phyloP scores from a whole-genome alignment of 805 yeast species.

The Pichia eremophila region DNA sequence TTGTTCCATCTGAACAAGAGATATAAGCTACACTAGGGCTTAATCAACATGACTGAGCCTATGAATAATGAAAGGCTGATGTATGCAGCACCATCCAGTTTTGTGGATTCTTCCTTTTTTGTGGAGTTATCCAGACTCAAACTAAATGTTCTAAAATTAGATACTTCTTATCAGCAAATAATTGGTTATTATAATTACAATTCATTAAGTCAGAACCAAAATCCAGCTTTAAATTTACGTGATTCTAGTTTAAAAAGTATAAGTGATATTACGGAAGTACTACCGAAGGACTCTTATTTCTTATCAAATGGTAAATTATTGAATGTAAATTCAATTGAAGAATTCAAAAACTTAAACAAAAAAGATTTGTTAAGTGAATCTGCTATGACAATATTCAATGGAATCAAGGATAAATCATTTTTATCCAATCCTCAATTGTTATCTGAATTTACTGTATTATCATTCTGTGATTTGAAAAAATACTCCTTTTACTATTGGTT shows the following conservation, averaged over 20 bases:
- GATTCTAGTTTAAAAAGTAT: slow-evolving; percentile 1
- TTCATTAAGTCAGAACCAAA: slow-evolving; percentile 22
- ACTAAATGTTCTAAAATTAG: slow-evolving; percentile 62
- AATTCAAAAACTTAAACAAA: slow-evolving; percentile 67
- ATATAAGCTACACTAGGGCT: too few relatives aligned
- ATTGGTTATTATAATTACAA: slow-evolving; percentile 30
- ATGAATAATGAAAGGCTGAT: not conserved
- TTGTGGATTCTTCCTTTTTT: slow-evolving; percentile 83
- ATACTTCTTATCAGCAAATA: slow-evolving; percentile 35
- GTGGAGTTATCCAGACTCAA: slow-evolving; percentile 64
- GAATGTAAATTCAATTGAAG: slow-evolving; percentile 79
- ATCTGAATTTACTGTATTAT: slow-evolving; percentile 39
- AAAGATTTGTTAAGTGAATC: slow-evolving; percentile 38
- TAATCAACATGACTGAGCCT: too few relatives aligned
- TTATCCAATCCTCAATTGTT: slow-evolving; percentile 33
- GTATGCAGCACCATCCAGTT: slow-evolving; percentile 17
- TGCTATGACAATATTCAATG: slow-evolving; percentile 22
- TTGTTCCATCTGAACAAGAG: too few relatives aligned
- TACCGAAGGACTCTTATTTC: slow-evolving; percentile 12
- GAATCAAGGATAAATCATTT: slow-evolving; percentile 27
- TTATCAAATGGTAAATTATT: slow-evolving; percentile 28
- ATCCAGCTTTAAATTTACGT: slow-evolving; percentile 20
- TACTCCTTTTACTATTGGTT: slow-evolving; percentile 88
- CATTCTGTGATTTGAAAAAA: slow-evolving; percentile 84
- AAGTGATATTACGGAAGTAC: not conserved